Evolutionary conservation across 1,284 basidiomycete genomes (phyloP).

Genomic region (Papiliotrema laurentii): DNA sequence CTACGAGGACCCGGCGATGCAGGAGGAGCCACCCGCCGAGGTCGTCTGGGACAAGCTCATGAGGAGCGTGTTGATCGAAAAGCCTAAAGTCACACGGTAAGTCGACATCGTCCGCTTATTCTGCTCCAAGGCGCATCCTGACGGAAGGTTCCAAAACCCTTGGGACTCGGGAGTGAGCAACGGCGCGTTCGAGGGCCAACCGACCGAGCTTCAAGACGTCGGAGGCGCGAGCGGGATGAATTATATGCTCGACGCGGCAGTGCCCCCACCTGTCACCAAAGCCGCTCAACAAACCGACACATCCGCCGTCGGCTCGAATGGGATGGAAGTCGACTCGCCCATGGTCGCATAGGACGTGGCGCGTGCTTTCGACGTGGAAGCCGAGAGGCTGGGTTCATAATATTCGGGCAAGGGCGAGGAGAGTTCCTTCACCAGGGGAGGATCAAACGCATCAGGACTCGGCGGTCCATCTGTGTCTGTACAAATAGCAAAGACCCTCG

Average conservation of each 20-base stretch:
- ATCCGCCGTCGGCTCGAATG: no score
- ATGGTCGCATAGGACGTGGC: no score
- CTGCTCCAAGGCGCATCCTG: not conserved
- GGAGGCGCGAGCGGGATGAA: slow-evolving; percentile 4
- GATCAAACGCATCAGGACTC: no score
- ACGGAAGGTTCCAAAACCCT: slow-evolving; percentile 41
- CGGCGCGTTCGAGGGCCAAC: slow-evolving; percentile 12
- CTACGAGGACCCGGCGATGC: slow-evolving; percentile 90
- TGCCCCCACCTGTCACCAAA: slow-evolving; percentile 39
- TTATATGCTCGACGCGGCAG: slow-evolving; percentile 27
- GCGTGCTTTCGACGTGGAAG: no score
- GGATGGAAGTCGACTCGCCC: no score
- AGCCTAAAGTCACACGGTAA: slow-evolving; percentile 86
- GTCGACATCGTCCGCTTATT: slow-evolving; percentile 1
- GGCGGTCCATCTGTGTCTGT: no score
- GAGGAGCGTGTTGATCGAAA: slow-evolving; percentile 79
- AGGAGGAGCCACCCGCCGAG: slow-evolving; percentile 61
- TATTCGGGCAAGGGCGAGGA: no score
- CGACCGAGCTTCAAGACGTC: not conserved
- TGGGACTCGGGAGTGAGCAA: slow-evolving; percentile 36
- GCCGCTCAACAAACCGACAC: no score
- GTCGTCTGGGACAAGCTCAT: slow-evolving; percentile 75
- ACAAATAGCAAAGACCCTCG: no score
- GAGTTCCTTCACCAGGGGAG: no score
- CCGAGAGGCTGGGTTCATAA: no score